Conservation (phyloP, 108 stramenopile genomes). For the Nitzschia sp. region DNA sequence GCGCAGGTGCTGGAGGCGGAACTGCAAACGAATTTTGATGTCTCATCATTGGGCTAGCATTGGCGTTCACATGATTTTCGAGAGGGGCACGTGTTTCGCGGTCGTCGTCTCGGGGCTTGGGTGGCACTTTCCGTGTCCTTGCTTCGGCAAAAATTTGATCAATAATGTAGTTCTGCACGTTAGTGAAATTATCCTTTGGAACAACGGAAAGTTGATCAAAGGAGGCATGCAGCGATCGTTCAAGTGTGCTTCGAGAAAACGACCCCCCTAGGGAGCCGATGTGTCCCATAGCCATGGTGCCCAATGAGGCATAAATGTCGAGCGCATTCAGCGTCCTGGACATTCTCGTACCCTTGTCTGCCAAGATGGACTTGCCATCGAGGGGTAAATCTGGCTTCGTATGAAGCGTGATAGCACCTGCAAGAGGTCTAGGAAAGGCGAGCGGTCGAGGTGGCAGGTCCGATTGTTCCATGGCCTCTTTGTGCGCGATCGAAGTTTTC, state of each 20-base stretch:
- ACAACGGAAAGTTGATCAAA: constrained; percentile 13
- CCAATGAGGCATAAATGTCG: constrained; percentile 23
- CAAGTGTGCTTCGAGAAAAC: constrained; percentile 23
- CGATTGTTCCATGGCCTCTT: constrained; percentile 18
- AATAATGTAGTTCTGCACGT: constrained; percentile 25
- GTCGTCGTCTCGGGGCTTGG: constrained; percentile 10
- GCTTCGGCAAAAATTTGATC: constrained; percentile 8
- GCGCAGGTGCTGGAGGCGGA: constrained; percentile 1
- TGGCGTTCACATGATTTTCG: neutral
- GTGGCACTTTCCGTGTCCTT: constrained; percentile 4
- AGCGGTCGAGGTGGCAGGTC: constrained; percentile 4
- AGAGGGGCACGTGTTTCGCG: neutral
- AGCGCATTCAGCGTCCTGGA: constrained; percentile 16
- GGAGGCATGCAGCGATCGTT: constrained; percentile 14
- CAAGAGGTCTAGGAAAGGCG: constrained; percentile 20
- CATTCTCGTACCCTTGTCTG: constrained; percentile 18
- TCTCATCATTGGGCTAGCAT: neutral
- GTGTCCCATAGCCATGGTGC: constrained; percentile 14
- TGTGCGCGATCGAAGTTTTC: constrained; percentile 40
- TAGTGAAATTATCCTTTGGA: constrained; percentile 19
- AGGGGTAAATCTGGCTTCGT: neutral
- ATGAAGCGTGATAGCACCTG: neutral
- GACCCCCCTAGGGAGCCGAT: constrained; percentile 27
- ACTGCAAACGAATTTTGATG: constrained; percentile 4
- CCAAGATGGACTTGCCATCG: neutral